Evolutionary conservation across 2,329 filamentous ascomycete genomes (phyloP).

Genomic region (Sporothrix curviconia): DNA sequence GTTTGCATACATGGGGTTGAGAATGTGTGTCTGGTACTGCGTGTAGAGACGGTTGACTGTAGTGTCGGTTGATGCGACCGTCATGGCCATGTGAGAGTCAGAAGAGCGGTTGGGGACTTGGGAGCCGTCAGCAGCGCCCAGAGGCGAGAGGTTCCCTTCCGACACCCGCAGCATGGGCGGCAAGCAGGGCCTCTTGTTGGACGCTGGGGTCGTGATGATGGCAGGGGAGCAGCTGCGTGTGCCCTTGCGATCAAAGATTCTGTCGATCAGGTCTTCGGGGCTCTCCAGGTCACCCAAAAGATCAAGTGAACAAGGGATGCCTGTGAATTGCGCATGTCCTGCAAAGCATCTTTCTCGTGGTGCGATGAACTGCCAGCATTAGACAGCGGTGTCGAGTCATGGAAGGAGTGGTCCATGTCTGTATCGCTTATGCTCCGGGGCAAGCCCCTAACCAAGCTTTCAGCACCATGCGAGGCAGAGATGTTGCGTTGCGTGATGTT

Average conservation of each 20-base stretch:
- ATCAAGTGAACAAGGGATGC: neutral
- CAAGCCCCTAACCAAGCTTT: neutral
- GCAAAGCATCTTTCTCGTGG: neutral
- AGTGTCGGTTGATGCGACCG: constrained; percentile 23
- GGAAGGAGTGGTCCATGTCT: neutral
- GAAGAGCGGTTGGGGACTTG: constrained; percentile 3
- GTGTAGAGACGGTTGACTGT: constrained; percentile 30
- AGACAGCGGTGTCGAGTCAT: neutral
- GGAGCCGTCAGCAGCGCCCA: neutral
- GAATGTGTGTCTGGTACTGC: constrained; percentile 24
- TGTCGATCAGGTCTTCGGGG: constrained; percentile 7
- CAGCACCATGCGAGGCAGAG: neutral
- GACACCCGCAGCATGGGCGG: neutral
- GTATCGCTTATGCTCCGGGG: neutral
- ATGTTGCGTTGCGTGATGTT: constrained; percentile 30
- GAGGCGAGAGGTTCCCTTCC: neutral
- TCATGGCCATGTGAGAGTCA: constrained; percentile 3
- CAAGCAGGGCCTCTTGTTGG: neutral
- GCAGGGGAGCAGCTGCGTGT: neutral
- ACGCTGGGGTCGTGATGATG: neutral
- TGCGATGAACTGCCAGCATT: neutral
- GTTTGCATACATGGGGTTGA: neutral
- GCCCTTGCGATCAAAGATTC: constrained; percentile 1
- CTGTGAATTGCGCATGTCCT: neutral
- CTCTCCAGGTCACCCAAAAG: neutral